Percentiles rank a stretch among this genome's conserved stretches.
phyloP scores from a whole-genome alignment of 2,329 filamentous ascomycete genomes.

The Venturia asperata region DNA sequence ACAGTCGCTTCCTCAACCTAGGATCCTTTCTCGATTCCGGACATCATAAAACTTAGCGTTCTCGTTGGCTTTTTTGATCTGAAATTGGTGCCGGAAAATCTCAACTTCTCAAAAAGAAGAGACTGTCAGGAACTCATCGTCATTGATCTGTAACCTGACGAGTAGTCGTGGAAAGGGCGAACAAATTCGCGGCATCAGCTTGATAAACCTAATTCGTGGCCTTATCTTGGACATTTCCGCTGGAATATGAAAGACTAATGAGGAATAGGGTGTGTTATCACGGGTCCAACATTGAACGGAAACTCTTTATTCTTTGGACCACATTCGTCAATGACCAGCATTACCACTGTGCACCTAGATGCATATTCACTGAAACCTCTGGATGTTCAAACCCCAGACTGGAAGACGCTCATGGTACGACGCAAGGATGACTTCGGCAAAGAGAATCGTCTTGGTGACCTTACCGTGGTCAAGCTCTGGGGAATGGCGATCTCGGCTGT shows the following conservation, averaged over 20 bases:
- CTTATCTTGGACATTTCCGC: not conserved
- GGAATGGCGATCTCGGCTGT: constrained; percentile 44
- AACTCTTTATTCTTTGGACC: not conserved
- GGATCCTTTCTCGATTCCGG: not conserved
- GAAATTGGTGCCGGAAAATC: not conserved
- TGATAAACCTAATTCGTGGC: not conserved
- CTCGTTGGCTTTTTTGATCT: not conserved
- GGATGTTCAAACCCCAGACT: constrained; percentile 26
- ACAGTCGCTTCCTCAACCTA: not conserved
- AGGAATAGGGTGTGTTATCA: not conserved
- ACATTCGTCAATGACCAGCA: constrained; percentile 30
- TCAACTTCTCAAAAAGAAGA: not conserved
- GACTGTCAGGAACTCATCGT: not conserved
- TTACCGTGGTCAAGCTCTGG: constrained; percentile 46
- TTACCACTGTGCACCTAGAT: constrained; percentile 29
- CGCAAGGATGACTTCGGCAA: constrained; percentile 40
- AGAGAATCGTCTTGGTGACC: constrained; percentile 43
- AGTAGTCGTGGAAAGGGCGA: not conserved
- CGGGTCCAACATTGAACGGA: constrained; percentile 22
- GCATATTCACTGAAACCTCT: not conserved
- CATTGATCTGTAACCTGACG: not conserved
- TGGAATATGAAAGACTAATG: not conserved
- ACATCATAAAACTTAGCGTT: not conserved
- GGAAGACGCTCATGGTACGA: constrained; percentile 36
- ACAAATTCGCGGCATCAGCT: not conserved